phyloP scores from a whole-genome alignment of 257 asterid species.

The Solanum lignicaule region DNA sequence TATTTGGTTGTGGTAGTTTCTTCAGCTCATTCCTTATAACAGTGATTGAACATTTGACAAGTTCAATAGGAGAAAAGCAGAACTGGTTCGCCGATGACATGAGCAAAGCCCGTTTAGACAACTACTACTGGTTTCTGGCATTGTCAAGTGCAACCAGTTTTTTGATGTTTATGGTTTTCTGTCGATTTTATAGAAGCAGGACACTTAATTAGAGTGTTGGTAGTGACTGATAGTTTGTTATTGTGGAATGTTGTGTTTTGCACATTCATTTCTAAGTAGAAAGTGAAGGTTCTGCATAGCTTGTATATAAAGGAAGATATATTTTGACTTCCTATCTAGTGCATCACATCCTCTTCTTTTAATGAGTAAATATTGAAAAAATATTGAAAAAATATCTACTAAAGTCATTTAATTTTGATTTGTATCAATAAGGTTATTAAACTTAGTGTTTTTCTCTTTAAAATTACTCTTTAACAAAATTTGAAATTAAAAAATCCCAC shows the following conservation, averaged over 20 bases:
- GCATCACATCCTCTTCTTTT: neutral
- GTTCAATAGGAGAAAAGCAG: slow-evolving; percentile 12
- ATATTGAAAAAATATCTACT: neutral
- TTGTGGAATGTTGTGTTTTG: neutral
- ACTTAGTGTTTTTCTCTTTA: neutral
- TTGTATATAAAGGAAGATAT: neutral
- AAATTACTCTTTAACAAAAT: neutral
- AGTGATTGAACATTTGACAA: slow-evolving; percentile 48
- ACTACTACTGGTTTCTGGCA: slow-evolving; percentile 58
- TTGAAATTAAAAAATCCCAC: no score
- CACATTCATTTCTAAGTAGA: neutral
- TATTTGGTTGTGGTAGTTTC: slow-evolving; percentile 39
- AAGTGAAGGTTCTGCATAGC: neutral
- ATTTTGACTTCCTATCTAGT: neutral
- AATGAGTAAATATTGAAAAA: neutral
- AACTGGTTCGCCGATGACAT: slow-evolving; percentile 67
- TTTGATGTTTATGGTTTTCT: slow-evolving; percentile 25
- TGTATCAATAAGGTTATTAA: neutral
- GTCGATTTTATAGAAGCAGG: slow-evolving; percentile 17
- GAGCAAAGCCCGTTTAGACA: slow-evolving; percentile 43
- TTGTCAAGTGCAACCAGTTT: slow-evolving; percentile 32
- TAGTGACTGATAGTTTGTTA: neutral
- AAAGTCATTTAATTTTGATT: neutral
- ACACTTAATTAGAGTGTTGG: neutral
- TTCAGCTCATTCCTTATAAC: slow-evolving; percentile 58